Evolutionary conservation across 2,329 filamentous ascomycete genomes (phyloP).

Genomic region (Venturia pyrina): DNA sequence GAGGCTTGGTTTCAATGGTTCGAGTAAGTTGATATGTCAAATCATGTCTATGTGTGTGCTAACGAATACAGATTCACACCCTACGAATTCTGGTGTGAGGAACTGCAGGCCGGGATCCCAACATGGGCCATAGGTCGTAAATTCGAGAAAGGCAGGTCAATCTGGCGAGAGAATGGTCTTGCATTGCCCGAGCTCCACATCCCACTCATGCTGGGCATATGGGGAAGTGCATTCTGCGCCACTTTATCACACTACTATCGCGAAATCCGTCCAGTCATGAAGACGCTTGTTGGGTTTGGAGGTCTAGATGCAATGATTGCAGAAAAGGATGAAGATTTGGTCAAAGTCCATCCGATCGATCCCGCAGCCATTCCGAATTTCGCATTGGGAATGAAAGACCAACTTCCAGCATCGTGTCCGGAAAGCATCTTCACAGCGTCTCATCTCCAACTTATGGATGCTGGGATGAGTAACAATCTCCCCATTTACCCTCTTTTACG

Average conservation of each 20-base stretch:
- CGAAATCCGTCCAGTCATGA: slow-evolving; percentile 76
- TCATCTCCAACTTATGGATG: slow-evolving; percentile 70
- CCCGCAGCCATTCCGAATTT: slow-evolving; percentile 88
- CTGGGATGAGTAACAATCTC: slow-evolving; percentile 96
- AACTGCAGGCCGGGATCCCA: slow-evolving; percentile 82
- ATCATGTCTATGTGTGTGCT: slow-evolving; percentile 1
- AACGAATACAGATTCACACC: slow-evolving; percentile 46
- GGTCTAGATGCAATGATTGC: slow-evolving; percentile 74
- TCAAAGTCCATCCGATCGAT: slow-evolving; percentile 90
- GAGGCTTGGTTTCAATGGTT: slow-evolving; percentile 98
- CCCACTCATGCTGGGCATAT: slow-evolving; percentile 83
- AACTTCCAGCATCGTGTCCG: slow-evolving; percentile 64
- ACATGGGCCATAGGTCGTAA: slow-evolving; percentile 85
- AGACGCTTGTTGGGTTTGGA: slow-evolving; percentile 62
- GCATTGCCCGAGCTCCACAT: slow-evolving; percentile 76
- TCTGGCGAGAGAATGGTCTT: slow-evolving; percentile 52
- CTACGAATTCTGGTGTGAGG: slow-evolving; percentile 92
- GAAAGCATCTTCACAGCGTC: slow-evolving; percentile 60
- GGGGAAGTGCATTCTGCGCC: slow-evolving; percentile 92
- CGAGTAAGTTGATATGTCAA: slow-evolving; percentile 49
- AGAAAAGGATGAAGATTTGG: slow-evolving; percentile 70
- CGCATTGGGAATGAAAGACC: slow-evolving; percentile 66
- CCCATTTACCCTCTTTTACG: slow-evolving; percentile 90
- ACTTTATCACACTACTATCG: slow-evolving; percentile 94
- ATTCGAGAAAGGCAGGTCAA: slow-evolving; percentile 62